Evolutionary conservation across 2,329 filamentous ascomycete species (phyloP), one percentile per base, ranked within the genome.

Genomic region (Fusarium duplospermum): DNA sequence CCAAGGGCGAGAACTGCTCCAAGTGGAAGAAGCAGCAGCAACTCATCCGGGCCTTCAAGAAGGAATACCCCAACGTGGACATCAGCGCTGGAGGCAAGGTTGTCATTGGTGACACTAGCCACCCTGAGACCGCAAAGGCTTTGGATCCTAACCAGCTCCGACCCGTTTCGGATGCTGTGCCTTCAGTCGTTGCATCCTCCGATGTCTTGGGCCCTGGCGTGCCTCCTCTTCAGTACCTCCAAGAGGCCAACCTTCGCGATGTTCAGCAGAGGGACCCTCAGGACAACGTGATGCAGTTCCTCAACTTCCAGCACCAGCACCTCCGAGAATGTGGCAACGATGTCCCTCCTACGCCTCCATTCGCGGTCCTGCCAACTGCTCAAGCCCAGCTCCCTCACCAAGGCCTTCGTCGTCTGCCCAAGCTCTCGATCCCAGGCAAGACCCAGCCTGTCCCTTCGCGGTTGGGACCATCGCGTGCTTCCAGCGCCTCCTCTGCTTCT

Each of bases 261-360:
- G 81, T 98, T 35, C 88, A 93, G 79, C 86, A 87, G 20, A 89
- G 93, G 62, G 95, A 98, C 79, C 93, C 95, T 7, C 95, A 97
- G 82, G 95, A 98, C 83, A 97, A 96, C 77, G 94, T 98, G 38
- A 92, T 94, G 79, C 94, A 97, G 75, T 98, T 98, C 83, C 89
- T 98, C 62, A 90, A 90, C 79, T 95, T 98, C 81, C 96, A 98
- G 61, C 70, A 77, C 58, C 74, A 76, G 81, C 92, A 93, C 40
- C 73, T 81, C 80, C 87, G 89, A 64, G 72, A 70, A 8, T 76
- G 77, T 38, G 77, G 75, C 50, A 85, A 85, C 70, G 89, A 92
- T 62, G 88, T 93, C n/a, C 90, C 91, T 9, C 89, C 89, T 10
- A 92, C 92, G 9, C 92, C 93, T 18, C 91, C 92, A 5, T 93